Conservation (phyloP, 257 asterid genomes). For the Primulina eburnea region DNA sequence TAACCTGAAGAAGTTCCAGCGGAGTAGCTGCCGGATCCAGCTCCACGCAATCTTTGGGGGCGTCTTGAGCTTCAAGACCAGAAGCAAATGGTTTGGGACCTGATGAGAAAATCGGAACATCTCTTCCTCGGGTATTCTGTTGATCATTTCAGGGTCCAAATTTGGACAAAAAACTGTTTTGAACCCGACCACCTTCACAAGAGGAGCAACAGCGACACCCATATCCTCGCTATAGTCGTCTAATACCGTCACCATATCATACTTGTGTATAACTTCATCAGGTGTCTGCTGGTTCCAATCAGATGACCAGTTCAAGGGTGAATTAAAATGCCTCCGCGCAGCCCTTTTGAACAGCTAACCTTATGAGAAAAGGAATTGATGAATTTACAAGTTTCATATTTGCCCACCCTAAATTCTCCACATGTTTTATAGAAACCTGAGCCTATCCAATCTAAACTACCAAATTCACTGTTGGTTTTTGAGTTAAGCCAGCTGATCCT, state of each 20-base stretch:
- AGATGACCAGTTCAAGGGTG: conserved; percentile 61
- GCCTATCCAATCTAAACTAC: conserved; percentile 59
- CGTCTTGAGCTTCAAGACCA: conserved; percentile 48
- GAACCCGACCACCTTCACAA: conserved; percentile 62
- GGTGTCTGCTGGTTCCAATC: conserved; percentile 57
- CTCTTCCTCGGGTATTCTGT: conserved; percentile 57
- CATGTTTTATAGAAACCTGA: conserved; percentile 73
- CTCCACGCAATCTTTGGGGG: conserved; percentile 69
- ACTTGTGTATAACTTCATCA: conserved; percentile 57
- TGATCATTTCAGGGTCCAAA: conserved; percentile 36
- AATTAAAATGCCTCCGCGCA: conserved; percentile 50
- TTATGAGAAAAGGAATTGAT: conserved; percentile 69
- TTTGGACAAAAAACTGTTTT: conserved; percentile 65
- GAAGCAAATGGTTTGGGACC: conserved; percentile 63
- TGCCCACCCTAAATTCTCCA: conserved; percentile 75
- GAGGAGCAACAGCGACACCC: conserved; percentile 60
- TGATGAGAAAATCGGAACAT: conserved; percentile 73
- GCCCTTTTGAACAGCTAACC: conserved; percentile 55
- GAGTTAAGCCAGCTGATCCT: conserved; percentile 79
- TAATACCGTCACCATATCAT: conserved; percentile 64
- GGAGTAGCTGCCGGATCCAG: conserved; percentile 88
- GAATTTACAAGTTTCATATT: conserved; percentile 39
- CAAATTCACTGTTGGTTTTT: conserved; percentile 54
- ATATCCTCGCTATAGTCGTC: conserved; percentile 52
- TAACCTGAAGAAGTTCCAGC: conserved; percentile 59